Conservation (phyloP, 2,329 filamentous ascomycete species). For the Fusarium bulbicola region DNA sequence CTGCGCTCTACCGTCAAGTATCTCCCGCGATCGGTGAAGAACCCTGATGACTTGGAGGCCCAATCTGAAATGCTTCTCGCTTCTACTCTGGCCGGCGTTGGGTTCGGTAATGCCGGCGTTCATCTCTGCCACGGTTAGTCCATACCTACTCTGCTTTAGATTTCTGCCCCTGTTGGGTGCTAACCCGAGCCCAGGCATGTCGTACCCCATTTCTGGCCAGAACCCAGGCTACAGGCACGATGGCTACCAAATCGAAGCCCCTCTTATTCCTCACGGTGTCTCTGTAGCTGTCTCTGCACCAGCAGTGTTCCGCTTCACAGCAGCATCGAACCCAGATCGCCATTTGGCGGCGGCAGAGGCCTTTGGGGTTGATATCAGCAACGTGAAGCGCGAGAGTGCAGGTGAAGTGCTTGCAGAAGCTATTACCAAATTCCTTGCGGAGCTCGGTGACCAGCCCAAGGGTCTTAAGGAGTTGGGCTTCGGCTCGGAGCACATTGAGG, state of each 20-base stretch:
- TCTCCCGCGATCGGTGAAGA: constrained; percentile 83
- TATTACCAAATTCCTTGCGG: constrained; percentile 79
- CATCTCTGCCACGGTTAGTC: constrained; percentile 73
- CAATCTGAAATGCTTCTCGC: constrained; percentile 96
- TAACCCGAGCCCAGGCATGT: constrained; percentile 73
- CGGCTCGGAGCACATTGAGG: constrained; percentile 76
- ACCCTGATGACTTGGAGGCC: constrained; percentile 91
- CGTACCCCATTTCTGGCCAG: constrained; percentile 94
- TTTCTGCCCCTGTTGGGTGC: constrained; percentile 7
- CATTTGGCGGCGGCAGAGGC: constrained; percentile 89
- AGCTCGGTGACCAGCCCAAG: constrained; percentile 88
- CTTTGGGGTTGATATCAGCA: constrained; percentile 89
- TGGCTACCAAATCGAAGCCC: constrained; percentile 80
- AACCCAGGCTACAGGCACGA: constrained; percentile 88
- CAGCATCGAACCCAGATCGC: constrained; percentile 87
- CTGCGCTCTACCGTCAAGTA: constrained; percentile 89
- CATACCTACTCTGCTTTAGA: not conserved
- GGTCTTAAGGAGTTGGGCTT: constrained; percentile 90
- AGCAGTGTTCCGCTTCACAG: constrained; percentile 94
- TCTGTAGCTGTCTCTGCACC: constrained; percentile 94
- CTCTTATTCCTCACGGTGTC: constrained; percentile 95
- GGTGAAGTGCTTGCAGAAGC: constrained; percentile 90
- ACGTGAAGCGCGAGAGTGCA: constrained; percentile 88
- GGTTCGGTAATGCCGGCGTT: constrained; percentile 97
- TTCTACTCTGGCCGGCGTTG: constrained; percentile 91